A percentile compares a stretch with the other conserved stretches of the same genome.
Conservation (phyloP, 1,284 basidiomycete species). For the Volvariella surrecta region DNA sequence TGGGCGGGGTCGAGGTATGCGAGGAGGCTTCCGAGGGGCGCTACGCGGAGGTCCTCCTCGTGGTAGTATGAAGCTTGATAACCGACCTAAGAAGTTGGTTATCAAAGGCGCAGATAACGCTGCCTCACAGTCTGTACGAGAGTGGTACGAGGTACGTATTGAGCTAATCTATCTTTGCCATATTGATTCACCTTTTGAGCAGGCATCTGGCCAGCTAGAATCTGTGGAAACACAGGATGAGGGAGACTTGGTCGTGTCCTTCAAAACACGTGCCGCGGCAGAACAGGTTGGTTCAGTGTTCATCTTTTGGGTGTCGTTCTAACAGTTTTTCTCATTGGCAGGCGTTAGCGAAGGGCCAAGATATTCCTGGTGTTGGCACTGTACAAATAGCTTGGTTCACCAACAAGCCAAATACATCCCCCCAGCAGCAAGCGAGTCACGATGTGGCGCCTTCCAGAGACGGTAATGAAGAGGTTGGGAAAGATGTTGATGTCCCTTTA, state of each 20-base stretch:
- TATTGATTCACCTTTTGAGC: conserved; percentile 7
- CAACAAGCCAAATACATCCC: conserved; percentile 18
- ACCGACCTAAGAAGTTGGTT: conserved; percentile 76
- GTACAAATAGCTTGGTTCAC: conserved; percentile 60
- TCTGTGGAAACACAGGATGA: conserved; percentile 42
- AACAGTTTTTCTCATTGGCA: conserved; percentile 17
- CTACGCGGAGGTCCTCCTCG: conserved; percentile 57
- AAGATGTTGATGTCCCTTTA: conserved; percentile 15
- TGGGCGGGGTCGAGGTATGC: conserved; percentile 60
- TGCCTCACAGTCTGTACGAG: conserved; percentile 52
- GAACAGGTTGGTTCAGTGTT: conserved; percentile 47
- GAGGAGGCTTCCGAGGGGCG: conserved; percentile 53
- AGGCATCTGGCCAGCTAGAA: conserved; percentile 65
- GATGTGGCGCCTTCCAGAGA: conserved; percentile 9
- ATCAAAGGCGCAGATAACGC: conserved; percentile 60
- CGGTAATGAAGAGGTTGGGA: conserved; percentile 2
- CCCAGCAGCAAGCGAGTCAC: conserved; percentile 9
- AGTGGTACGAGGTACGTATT: conserved; percentile 73
- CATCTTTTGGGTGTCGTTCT: neutral
- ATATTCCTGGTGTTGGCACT: conserved; percentile 54
- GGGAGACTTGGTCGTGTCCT: conserved; percentile 55
- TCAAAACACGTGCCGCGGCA: conserved; percentile 62
- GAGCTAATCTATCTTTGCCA: conserved; percentile 4
- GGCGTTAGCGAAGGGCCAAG: conserved; percentile 61
- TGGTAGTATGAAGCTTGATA: conserved; percentile 81